Evolutionary conservation across 2,329 filamentous ascomycete species (phyloP), one percentile per base, ranked within the genome.

Genomic region (Exophiala alcalophila): DNA sequence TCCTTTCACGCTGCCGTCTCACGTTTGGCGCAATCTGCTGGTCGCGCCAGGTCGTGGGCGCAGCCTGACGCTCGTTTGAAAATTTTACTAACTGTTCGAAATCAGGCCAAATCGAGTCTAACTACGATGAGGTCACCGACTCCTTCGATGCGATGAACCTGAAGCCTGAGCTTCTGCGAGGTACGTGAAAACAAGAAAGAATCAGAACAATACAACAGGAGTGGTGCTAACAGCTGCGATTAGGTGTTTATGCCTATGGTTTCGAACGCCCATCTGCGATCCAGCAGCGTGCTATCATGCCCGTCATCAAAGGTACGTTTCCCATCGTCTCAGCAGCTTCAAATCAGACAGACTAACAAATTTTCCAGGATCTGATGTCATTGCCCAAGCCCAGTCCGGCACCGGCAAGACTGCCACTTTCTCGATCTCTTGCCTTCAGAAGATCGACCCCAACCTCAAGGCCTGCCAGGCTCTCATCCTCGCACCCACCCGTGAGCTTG

Each of bases 91-190:
- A 42, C 20, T 31, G 12, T 67, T 25, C 29, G 27, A 26, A 40
- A 34, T 63, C 69, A 95, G 91, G 84, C 74, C 89, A 94, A 78
- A 98, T 98, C 80, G 94, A 98, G 81, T 95, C 90, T 69, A 98
- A 98, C 87, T 98, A 97, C 78, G 92, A 98, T 81, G 90, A 97
- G 81, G 90, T 91, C 65, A 91, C 92, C 73, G 94, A 98, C 76
- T 95, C 89, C 52, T 98, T 98, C 76, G 92, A 98, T 74, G 80
- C 90, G 63, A 98, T 98, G 92, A 84, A 83, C 75, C 81, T 98
- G 65, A 95, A 94, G 82, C 68, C 88, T 57, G 92, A 98, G 79
- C 86, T 98, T 66, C 88, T 98, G 68, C 89, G 92, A 75, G 92
- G 81, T 83, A 77, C 72, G 77, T 76, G 51, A 57, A 59, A 40